Evolutionary conservation across 768 basidiomycete species (phyloP), one percentile per base, ranked within the genome.

Genomic region (Pleurotus platypus): DNA sequence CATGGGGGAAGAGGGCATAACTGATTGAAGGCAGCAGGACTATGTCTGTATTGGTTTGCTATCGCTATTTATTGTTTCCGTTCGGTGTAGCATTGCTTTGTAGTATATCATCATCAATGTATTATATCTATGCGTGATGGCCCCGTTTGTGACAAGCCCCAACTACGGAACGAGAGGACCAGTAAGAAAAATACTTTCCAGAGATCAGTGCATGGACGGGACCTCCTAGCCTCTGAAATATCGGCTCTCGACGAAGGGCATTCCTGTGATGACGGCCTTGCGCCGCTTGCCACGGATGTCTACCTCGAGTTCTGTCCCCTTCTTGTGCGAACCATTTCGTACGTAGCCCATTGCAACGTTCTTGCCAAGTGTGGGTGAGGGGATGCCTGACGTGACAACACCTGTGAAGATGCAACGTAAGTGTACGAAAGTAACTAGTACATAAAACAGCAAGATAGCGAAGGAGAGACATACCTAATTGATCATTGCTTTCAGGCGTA

Each of bases 311-410:
- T 88, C 82, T 0, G 89, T 96, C 9, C 92, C 93, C 70, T 92
- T 95, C 75, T 94, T 98, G 74, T 96, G 92, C 72, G 78, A 85
- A 0, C 93, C 94, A 18, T 76, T 80, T 60, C 76, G 68, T 47
- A 98, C 80, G 64, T 98, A 98, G 0, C 86, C 96, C 96, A 98
- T 98, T 0, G 95, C 93, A 63, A 98, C 92, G 70, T 99, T 98
- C 69, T 88, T 87, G 1, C 83, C 84, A 2, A 94, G 76, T 1
- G 92, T 89, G 0, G 95, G 96, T 0, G 94, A 94, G 12, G 97
- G 97, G 60, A 98, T 97, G 46, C 96, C 97, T 0, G 94, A 98
- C 0, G 95, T 99, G 46, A 98, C 82, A 11, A 72, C 67, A 37
- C 93, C 92, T 84, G 67, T 39, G 20, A 18, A 35, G 2, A 35